Evolutionary conservation across 2,329 filamentous ascomycete genomes (phyloP).

Genomic region (Onygenales sp.): DNA sequence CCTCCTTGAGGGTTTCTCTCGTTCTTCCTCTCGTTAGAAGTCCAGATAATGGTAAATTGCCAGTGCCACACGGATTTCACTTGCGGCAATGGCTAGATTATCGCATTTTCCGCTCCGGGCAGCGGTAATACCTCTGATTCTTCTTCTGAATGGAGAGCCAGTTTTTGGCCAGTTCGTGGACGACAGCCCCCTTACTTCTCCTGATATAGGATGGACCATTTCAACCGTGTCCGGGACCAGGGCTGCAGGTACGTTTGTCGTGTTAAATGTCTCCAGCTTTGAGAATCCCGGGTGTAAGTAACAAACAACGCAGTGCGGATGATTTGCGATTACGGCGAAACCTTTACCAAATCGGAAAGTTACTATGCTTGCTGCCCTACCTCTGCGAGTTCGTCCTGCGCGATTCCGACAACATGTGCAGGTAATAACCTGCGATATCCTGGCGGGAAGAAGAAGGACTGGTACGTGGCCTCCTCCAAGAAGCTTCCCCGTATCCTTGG

Average conservation of each 20-base stretch:
- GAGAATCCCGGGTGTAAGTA: background rate
- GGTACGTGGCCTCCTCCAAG: background rate
- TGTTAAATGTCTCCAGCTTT: background rate
- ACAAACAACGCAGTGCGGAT: background rate
- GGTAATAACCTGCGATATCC: background rate
- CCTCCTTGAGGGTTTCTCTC: too few relatives aligned
- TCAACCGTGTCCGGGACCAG: background rate
- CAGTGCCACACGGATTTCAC: background rate
- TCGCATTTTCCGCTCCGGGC: background rate
- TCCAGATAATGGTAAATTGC: too few relatives aligned
- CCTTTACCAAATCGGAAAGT: background rate
- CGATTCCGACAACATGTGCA: background rate
- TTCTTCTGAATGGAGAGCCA: background rate
- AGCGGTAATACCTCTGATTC: background rate
- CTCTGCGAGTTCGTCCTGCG: background rate
- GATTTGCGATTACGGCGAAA: background rate
- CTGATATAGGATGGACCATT: slow-evolving; percentile 1
- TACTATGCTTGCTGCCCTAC: slow-evolving; percentile 1
- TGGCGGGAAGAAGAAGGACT: background rate
- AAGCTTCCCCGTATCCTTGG: background rate
- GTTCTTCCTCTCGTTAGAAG: too few relatives aligned
- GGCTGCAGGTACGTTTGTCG: background rate
- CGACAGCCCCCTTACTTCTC: background rate
- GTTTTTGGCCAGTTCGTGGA: background rate
- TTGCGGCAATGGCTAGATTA: background rate